Base-by-base conservation (phyloP, 345 rosid species). In the Aquilaria yunnanensis region DNA sequence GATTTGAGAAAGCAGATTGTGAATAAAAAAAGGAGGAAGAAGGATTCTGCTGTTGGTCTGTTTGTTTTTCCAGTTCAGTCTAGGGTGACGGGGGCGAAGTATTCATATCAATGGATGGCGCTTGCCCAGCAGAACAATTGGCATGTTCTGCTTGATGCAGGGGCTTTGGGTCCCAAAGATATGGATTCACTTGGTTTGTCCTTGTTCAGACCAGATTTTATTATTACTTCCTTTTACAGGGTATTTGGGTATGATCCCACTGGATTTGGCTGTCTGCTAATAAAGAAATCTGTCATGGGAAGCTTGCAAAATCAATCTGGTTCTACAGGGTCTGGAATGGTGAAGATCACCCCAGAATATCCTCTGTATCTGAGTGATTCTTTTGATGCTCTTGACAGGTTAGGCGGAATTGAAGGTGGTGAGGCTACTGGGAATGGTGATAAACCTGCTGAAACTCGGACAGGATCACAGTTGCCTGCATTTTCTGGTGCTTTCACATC, bases 41-140 rank as follows among this genome's bases (percentile, higher is more conserved):
- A 89, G 80, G 96, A 85, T 81, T 82, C 85, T 0, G 98, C 99
- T 0, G 81, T 71, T 2, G 99, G 98, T 33, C 76, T 95, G 72
- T 95, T 95, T 76, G 98, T 91, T 67, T 95, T 95, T 66, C 99
- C 99, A 0, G 99, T 95, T 11, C 99, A 95, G 62, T 91, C 97
- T 29, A 84, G 99, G 68, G 99, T 95, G 51, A 85, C 96, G 0
- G 99, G 99, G 11, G 88, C 96, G 1, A 95, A 95, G 78, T 95
- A 95, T 74, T 95, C 99, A 0, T 95, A 95, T 72, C 99, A 95
- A 59, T 95, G 99, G 99, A 95, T 95, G 99, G 92, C 97, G 6
- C 70, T 91, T 59, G 99, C 99, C 67, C 99, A 95, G 75, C 99
- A 91, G 74, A 95, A 95, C 72, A 80, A 85, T 64, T 95, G 99